Conservation (phyloP, 202 grass and related monocot genomes). For the Cymbopogon flexuosus region DNA sequence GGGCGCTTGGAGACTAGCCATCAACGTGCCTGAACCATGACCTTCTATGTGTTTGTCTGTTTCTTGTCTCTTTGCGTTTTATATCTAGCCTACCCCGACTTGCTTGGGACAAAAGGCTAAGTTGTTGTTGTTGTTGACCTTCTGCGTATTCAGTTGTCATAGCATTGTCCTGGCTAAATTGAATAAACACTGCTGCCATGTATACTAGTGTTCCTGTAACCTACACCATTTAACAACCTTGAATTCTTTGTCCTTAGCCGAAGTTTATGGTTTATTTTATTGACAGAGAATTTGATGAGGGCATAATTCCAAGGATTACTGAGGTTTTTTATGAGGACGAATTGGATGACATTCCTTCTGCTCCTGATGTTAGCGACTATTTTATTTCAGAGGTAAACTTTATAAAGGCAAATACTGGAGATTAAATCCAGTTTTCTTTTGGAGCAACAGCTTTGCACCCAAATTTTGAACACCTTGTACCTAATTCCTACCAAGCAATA, state of each 20-base stretch:
- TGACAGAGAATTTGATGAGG: slow-evolving; percentile 85
- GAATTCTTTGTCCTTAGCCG: not conserved
- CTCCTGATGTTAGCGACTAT: slow-evolving; percentile 83
- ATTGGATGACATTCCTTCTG: slow-evolving; percentile 52
- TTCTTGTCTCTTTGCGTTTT: no score
- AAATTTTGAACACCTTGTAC: not conserved
- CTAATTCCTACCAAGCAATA: not conserved
- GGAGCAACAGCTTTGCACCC: not conserved
- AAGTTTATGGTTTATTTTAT: slow-evolving; percentile 15
- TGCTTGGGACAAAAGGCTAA: no score
- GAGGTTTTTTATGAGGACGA: slow-evolving; percentile 73
- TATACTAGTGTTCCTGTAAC: slow-evolving; percentile 4
- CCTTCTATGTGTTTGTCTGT: no score
- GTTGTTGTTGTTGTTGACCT: no score
- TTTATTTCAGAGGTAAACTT: slow-evolving; percentile 70
- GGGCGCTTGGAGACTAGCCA: no score
- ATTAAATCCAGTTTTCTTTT: not conserved
- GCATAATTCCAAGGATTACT: slow-evolving; percentile 57
- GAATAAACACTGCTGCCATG: slow-evolving; percentile 6
- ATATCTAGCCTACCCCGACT: no score
- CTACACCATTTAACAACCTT: not conserved
- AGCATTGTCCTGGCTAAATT: slow-evolving; percentile 12
- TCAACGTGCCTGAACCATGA: no score
- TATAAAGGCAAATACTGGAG: not conserved
- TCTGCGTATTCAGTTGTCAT: slow-evolving; percentile 15